These are phyloP conservation scores for Aspergillus sp. DNA, from an alignment of 2,329 filamentous ascomycete species.

Conservation along the genomic window DNA sequence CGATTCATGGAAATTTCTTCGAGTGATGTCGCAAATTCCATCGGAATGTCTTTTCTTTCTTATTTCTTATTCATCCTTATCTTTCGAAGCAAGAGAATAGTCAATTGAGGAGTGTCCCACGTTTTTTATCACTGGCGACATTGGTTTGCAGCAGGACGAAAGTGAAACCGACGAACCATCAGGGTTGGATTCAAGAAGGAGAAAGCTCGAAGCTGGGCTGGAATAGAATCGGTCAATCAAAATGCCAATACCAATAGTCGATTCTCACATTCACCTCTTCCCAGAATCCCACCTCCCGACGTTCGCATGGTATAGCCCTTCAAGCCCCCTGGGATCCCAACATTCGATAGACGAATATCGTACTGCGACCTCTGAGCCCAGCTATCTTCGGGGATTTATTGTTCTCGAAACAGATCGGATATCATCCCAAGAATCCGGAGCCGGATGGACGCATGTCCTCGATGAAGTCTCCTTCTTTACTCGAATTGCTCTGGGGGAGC, in stretches of 20 bases:
- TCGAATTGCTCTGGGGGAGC: conserved; percentile 59
- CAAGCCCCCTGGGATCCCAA: conserved; percentile 57
- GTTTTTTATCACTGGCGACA: too few species aligned
- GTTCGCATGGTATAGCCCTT: conserved; percentile 64
- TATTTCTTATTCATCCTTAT: too few species aligned
- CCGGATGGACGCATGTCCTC: conserved; percentile 64
- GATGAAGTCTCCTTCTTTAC: conserved; percentile 67
- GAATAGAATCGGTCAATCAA: background rate
- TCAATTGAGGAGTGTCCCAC: too few species aligned
- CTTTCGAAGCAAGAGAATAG: too few species aligned
- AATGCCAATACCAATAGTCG: conserved; percentile 58
- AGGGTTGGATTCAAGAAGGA: too few species aligned
- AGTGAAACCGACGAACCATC: too few species aligned
- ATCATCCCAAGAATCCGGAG: conserved; percentile 48
- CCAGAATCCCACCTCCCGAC: conserved; percentile 61
- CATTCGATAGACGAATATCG: conserved; percentile 63
- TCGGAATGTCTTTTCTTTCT: too few species aligned
- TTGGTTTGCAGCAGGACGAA: too few species aligned
- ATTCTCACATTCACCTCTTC: conserved; percentile 90
- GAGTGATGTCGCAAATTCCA: too few species aligned
- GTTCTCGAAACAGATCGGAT: conserved; percentile 79
- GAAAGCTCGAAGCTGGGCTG: too few species aligned
- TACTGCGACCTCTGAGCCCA: conserved; percentile 34
- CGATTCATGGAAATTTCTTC: background rate
- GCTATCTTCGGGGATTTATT: conserved; percentile 64